phyloP scores from a whole-genome alignment of 2,329 filamentous ascomycete species.

The Fusarium camptoceras region DNA sequence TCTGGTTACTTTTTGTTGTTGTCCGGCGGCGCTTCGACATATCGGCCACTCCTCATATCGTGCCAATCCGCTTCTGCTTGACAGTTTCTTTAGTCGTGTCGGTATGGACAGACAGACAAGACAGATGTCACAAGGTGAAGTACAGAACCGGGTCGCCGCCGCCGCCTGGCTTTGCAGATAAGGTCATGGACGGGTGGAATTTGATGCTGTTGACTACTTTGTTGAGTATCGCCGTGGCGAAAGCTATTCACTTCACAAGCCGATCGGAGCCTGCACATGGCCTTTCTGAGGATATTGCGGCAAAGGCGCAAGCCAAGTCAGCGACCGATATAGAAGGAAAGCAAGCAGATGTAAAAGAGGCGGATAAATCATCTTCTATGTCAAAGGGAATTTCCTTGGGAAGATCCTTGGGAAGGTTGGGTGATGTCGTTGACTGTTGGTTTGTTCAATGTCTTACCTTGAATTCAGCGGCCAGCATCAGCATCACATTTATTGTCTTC shows the following conservation, averaged over 20 bases:
- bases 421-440: background rate
- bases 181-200: too few relatives aligned
- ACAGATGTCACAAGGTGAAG: background rate
- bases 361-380: accelerated
- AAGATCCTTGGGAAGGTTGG: background rate
- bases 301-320: background rate
- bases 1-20: background rate
- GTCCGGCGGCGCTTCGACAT: background rate
- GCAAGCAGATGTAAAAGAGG: accelerated
- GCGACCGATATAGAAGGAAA: background rate
- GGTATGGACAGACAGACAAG: background rate
- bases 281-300: accelerated
- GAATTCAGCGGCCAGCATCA: background rate
- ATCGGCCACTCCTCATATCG: background rate
- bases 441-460: background rate
- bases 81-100: too few relatives aligned
- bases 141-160: background rate
- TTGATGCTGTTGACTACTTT: background rate
- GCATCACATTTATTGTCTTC: background rate
- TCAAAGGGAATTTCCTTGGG: accelerated
- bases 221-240: background rate
- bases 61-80: background rate
- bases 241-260: background rate
- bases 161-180: background rate
- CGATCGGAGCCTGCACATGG: too few relatives aligned